Base-by-base conservation (phyloP, 2,329 filamentous ascomycete species). In the Hypomyces perniciosus region DNA sequence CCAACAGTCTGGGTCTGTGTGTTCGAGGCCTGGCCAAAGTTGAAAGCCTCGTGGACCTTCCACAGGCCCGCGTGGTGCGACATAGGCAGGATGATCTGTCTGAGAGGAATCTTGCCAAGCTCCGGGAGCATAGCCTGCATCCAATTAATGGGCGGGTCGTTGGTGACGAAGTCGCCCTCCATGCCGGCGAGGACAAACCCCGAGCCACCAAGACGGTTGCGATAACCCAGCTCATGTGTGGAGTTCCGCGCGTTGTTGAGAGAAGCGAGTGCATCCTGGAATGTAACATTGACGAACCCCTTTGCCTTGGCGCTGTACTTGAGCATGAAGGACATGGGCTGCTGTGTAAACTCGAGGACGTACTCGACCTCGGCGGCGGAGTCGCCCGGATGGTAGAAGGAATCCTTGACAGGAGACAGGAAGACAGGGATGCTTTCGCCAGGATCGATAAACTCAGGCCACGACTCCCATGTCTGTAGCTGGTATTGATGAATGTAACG, bases 21-120 rank as follows among this genome's bases (percentile, higher is more conserved):
- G 54, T 62, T 63, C n/a, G 9, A 7, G 2, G 28, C 3, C 13
- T 4, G 12, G 2, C 50, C 61, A 4, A 56, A 6, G 29, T 51
- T 56, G n/a, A 59, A 8, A 1, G 8, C 1, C 6, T 33, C 6
- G 2, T 30, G 9, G 13, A n/a, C 39, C 34, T 54, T 53, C 47
- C 55, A 63, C 58, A 65, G 54, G 46, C 64, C 67, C 0, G 60
- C 46, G 53, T 68, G 62, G 51, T 68, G 66, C 2, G 66, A 63
- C 0, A 64, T 59, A 1, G 65, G 63, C 28, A 69, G 54, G 13
- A 60, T 39, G 27, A 69, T 58, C 30, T 67, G 58, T 6, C 63
- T 58, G 2, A 69, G 61, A 2, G 60, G 53, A 7, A 60, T 30
- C 8, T 65, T 20, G 2, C 61, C 60, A 6, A 68, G 61, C 9